A percentile compares a stretch with the other conserved stretches of the same genome.
phyloP scores from a whole-genome alignment of 2,329 filamentous ascomycete genomes.

The Trichoderma sp. region DNA sequence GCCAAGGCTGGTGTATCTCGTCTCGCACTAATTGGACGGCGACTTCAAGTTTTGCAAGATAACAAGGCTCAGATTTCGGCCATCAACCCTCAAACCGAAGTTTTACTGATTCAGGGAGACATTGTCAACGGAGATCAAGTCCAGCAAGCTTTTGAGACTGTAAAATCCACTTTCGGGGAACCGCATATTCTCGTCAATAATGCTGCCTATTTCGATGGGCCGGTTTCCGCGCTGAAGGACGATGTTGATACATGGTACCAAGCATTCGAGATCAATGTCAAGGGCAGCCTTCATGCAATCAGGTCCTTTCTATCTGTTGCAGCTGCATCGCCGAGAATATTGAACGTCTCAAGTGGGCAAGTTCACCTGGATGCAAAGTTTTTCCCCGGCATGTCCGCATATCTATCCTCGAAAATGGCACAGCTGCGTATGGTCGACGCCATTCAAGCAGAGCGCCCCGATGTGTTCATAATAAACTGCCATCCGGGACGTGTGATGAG shows the following conservation, averaged over 20 bases:
- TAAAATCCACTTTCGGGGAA: neutral
- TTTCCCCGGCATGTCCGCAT: neutral
- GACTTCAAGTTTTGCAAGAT: neutral
- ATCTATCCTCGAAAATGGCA: neutral
- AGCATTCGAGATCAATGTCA: neutral
- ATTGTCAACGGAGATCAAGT: neutral
- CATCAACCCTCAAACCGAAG: neutral
- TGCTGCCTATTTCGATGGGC: neutral
- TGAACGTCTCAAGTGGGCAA: neutral
- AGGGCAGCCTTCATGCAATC: neutral
- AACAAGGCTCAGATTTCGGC: neutral
- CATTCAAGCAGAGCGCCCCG: neutral
- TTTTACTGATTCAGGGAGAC: neutral
- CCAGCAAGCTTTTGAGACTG: neutral
- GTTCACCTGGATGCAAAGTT: neutral
- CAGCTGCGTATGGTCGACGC: neutral
- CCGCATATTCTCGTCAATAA: slow-evolving; percentile 8
- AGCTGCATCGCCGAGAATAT: neutral
- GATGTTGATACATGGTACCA: neutral
- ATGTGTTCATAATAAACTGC: neutral
- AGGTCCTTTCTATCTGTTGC: neutral
- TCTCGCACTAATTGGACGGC: neutral
- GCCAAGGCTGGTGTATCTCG: neutral
- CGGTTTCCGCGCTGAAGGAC: neutral
- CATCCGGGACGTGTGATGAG: neutral